A percentile compares a stretch with the other conserved stretches of the same genome.
Evolutionary conservation across 306 rosid genomes (phyloP).

Genomic region (Vigna angularis): DNA sequence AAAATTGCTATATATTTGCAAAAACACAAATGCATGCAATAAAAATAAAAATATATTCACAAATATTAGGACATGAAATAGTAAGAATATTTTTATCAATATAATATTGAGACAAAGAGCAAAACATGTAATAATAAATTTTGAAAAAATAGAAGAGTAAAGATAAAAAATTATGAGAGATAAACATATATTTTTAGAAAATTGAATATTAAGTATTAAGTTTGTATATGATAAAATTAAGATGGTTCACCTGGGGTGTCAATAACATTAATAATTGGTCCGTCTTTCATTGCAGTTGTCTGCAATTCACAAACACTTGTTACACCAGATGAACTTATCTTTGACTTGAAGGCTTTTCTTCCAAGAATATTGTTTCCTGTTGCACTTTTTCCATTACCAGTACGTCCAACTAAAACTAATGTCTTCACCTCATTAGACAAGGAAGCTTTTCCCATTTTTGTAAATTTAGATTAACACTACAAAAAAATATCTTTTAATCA

Average conservation of each 20-base stretch:
- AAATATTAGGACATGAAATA: too few relatives aligned
- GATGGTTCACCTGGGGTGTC: slow-evolving; percentile 80
- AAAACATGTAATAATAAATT: too few relatives aligned
- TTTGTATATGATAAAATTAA: too few relatives aligned
- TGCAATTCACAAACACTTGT: slow-evolving; percentile 65
- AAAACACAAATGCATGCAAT: too few relatives aligned
- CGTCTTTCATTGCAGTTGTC: slow-evolving; percentile 51
- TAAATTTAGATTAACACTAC: not conserved
- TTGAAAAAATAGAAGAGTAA: too few relatives aligned
- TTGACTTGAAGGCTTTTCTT: slow-evolving; percentile 66
- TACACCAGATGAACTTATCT: slow-evolving; percentile 60
- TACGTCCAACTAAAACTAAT: slow-evolving; percentile 81
- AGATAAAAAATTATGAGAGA: too few relatives aligned
- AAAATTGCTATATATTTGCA: too few relatives aligned
- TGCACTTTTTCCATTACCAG: slow-evolving; percentile 94
- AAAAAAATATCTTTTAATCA: not conserved
- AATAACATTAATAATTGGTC: slow-evolving; percentile 69
- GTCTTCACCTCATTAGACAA: slow-evolving; percentile 61
- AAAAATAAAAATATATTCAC: too few relatives aligned
- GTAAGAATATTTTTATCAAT: too few relatives aligned
- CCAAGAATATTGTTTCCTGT: slow-evolving; percentile 84
- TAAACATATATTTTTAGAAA: too few relatives aligned
- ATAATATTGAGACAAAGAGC: too few relatives aligned
- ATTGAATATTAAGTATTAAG: too few relatives aligned
- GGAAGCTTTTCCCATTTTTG: slow-evolving; percentile 32